Conservation (phyloP, 495 filamentous ascomycete species). For the Talaromyces thailandensis region DNA sequence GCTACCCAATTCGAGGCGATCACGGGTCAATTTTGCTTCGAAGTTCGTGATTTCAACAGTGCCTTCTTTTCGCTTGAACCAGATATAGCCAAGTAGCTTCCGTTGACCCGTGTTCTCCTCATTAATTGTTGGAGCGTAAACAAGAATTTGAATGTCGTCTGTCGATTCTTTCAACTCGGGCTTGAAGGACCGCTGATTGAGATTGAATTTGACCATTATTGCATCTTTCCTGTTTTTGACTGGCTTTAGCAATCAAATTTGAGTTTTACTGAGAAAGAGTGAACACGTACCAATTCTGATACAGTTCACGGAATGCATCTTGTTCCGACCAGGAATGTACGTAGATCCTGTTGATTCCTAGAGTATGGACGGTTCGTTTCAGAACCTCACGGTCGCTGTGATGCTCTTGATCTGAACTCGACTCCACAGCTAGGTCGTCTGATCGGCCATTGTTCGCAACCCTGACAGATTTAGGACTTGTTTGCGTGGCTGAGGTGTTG, state of each 20-base stretch:
- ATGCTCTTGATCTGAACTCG: neutral
- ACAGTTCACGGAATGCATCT: slow-evolving; percentile 7
- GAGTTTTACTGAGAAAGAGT: neutral
- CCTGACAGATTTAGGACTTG: neutral
- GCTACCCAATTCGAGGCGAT: neutral
- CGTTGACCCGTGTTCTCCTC: neutral
- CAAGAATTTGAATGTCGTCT: neutral
- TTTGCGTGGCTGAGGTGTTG: neutral
- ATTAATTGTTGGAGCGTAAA: neutral
- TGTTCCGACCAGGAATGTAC: neutral
- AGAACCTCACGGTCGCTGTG: neutral
- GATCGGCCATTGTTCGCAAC: too few relatives aligned
- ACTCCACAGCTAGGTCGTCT: neutral
- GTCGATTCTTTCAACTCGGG: neutral
- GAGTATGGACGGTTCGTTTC: neutral
- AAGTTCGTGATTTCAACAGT: neutral
- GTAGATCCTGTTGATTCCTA: slow-evolving; percentile 3
- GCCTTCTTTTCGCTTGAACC: neutral
- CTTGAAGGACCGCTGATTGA: neutral
- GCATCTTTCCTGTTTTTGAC: slow-evolving; percentile 1
- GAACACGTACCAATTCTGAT: slow-evolving; percentile 10
- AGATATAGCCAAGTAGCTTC: slow-evolving; percentile 1
- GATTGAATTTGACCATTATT: neutral
- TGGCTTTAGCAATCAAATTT: neutral
- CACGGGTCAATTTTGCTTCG: neutral